Conservation (phyloP, 305 asterid species). For the Coffea humblotiana region DNA sequence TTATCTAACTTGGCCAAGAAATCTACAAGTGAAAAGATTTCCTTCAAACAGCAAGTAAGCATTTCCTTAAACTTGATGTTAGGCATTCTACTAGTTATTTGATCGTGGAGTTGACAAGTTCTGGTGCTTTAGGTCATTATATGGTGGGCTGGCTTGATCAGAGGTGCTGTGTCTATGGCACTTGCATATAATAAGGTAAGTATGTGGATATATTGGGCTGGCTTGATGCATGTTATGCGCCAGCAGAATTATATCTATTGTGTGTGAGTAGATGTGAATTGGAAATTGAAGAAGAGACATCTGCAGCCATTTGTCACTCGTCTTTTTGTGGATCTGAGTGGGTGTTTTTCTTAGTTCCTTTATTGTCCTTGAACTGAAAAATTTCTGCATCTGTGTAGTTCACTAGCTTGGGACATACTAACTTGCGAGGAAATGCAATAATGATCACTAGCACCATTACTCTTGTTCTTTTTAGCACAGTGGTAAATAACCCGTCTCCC, state of each 20-base stretch:
- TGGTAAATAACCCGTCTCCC: constrained; percentile 23
- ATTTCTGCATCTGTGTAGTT: constrained; percentile 28
- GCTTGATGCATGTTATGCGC: not conserved
- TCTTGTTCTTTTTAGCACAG: constrained; percentile 42
- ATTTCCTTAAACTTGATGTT: constrained; percentile 16
- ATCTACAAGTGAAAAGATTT: constrained; percentile 51
- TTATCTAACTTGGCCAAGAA: constrained; percentile 82
- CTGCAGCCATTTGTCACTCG: not conserved
- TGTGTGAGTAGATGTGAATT: not conserved
- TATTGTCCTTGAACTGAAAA: constrained; percentile 3
- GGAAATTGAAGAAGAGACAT: not conserved
- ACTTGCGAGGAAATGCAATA: constrained; percentile 32
- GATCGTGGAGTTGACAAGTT: constrained; percentile 1
- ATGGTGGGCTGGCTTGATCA: constrained; percentile 48
- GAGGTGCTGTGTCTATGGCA: constrained; percentile 45
- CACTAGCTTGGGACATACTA: constrained; percentile 35
- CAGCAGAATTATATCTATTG: not conserved
- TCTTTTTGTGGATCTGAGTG: not conserved
- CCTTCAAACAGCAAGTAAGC: constrained; percentile 71
- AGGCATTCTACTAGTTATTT: constrained; percentile 15
- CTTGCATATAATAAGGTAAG: constrained; percentile 46
- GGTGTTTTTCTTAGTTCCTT: not conserved
- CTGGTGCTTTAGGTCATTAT: constrained; percentile 33
- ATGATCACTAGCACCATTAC: constrained; percentile 43
- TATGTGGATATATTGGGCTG: not conserved